These are phyloP conservation scores for Orychophragmus violaceus DNA, from an alignment of 345 rosid genomes.

Conservation along the genomic window DNA sequence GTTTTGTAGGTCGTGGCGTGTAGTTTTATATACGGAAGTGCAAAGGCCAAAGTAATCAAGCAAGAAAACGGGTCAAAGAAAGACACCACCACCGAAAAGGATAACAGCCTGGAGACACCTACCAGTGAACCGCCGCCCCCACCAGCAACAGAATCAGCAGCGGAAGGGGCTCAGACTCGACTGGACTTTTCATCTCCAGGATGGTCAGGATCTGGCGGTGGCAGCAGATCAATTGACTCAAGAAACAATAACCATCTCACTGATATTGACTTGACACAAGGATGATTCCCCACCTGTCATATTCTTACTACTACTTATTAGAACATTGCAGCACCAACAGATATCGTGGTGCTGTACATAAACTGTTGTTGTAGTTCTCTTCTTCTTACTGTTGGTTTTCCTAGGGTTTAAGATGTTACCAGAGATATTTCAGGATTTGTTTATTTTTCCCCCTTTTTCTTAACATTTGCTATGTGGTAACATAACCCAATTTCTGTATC, in stretches of 20 bases:
- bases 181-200: constrained; percentile 26
- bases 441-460: neutral
- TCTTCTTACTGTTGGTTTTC: constrained; percentile 5
- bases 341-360: constrained; percentile 42
- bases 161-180: neutral
- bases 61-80: constrained; percentile 21
- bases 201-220: constrained; percentile 51
- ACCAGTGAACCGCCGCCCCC: neutral
- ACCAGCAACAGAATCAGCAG: constrained; percentile 32
- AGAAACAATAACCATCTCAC: constrained; percentile 41
- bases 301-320: constrained; percentile 14
- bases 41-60: constrained; percentile 33
- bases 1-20: constrained; percentile 68
- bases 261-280: constrained; percentile 72
- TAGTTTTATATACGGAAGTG: constrained; percentile 66
- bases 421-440: neutral
- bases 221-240: constrained; percentile 15
- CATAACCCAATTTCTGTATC: neutral
- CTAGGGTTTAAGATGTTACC: neutral
- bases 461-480: constrained; percentile 13
- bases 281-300: constrained; percentile 37
- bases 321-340: constrained; percentile 44
- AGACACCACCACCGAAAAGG: neutral
- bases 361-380: constrained; percentile 11
- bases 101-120: constrained; percentile 34